These are phyloP conservation scores for Cercospora janseana DNA, from an alignment of 2,329 filamentous ascomycete species.

Conservation along the genomic window DNA sequence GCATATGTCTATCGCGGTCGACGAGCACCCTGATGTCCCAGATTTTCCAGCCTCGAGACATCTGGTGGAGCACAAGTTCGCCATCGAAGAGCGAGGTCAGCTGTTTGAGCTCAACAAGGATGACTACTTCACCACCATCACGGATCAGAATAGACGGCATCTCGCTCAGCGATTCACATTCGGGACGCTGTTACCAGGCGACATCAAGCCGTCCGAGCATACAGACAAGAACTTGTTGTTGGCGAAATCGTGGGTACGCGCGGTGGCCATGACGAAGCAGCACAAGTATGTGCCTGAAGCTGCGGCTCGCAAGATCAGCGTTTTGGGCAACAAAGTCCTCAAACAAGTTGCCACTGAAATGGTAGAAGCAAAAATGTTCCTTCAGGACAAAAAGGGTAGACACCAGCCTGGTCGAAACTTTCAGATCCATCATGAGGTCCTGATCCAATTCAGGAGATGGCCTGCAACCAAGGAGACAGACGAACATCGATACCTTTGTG, in stretches of 20 bases:
- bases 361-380: constrained; percentile 54
- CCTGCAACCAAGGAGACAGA: constrained; percentile 36
- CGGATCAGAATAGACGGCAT: constrained; percentile 24
- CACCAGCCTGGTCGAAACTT: constrained; percentile 61
- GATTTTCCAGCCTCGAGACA: constrained; percentile 18
- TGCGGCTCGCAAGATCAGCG: constrained; percentile 44
- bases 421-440: constrained; percentile 60
- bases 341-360: constrained; percentile 56
- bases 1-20: constrained; percentile 8
- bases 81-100: constrained; percentile 14
- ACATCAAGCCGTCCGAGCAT: constrained; percentile 15
- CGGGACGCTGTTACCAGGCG: constrained; percentile 17
- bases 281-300: constrained; percentile 39
- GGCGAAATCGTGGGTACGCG: constrained; percentile 48
- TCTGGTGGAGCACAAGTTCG: constrained; percentile 20
- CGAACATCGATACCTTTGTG: constrained; percentile 31
- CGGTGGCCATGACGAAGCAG: constrained; percentile 46
- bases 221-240: constrained; percentile 28
- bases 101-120: constrained; percentile 21
- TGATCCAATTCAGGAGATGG: constrained; percentile 57
- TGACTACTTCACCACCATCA: constrained; percentile 25
- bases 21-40: constrained; percentile 41
- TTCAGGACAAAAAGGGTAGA: constrained; percentile 60
- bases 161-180: constrained; percentile 21
- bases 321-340: constrained; percentile 37